phyloP scores from a whole-genome alignment of 108 stramenopile genomes.

The Nannochloropsis gaditana region DNA sequence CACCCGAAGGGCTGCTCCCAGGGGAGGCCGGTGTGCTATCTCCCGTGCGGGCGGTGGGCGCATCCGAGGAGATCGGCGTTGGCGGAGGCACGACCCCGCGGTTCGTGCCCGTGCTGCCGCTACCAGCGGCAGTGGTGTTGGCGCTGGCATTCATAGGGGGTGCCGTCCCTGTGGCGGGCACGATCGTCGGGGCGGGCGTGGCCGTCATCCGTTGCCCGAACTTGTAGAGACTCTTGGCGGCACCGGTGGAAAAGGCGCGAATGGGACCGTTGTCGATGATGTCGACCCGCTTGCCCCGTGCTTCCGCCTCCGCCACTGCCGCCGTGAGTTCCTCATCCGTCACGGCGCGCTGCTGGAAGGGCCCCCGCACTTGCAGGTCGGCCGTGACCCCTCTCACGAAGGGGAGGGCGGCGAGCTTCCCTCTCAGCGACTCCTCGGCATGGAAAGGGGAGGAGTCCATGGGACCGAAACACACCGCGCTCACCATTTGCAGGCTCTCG shows the following conservation, averaged over 20 bases:
- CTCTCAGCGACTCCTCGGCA: not conserved
- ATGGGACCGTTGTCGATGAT: not conserved
- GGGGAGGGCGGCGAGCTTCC: not conserved
- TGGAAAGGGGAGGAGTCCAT: not conserved
- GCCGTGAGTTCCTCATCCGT: not conserved
- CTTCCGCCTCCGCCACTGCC: not conserved
- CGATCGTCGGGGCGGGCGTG: not conserved
- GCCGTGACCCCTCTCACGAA: not conserved
- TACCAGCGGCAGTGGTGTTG: not conserved
- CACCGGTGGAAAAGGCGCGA: not conserved
- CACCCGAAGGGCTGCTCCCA: not conserved
- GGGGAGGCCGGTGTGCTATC: not conserved
- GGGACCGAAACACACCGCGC: not conserved
- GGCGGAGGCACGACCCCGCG: too few species aligned
- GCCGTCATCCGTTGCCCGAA: not conserved
- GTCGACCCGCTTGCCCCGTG: not conserved
- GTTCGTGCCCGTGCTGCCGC: not conserved
- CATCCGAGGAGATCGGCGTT: too few species aligned
- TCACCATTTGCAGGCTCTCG: not conserved
- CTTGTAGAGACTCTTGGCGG: not conserved
- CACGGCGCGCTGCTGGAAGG: not conserved
- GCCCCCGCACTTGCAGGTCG: not conserved
- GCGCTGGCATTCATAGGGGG: not conserved
- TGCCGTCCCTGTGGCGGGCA: not conserved
- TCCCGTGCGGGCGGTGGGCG: not conserved